These are phyloP conservation scores for Rosa persica DNA, from an alignment of 306 rosid species.

Conservation along the genomic window DNA sequence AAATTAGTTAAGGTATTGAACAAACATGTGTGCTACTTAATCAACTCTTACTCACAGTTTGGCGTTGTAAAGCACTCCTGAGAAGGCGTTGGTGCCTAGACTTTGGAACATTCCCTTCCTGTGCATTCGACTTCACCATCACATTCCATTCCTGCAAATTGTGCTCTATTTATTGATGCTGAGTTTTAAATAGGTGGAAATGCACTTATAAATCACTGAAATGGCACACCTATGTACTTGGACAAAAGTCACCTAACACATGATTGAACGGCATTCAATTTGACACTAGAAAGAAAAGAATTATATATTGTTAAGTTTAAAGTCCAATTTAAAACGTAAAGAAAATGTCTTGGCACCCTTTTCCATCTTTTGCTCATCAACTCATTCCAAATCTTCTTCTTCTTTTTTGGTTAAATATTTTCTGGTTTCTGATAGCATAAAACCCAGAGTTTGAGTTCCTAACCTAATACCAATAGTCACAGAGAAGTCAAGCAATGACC, in stretches of 20 bases:
- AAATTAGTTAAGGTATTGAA: conserved; percentile 10
- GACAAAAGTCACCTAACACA: not conserved
- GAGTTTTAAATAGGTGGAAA: not conserved
- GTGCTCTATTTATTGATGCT: not conserved
- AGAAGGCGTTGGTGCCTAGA: conserved; percentile 83
- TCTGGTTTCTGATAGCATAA: not conserved
- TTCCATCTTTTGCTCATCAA: not conserved
- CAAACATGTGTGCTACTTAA: conserved; percentile 27
- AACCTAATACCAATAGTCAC: not conserved
- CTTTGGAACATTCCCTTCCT: conserved; percentile 76
- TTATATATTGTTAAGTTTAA: not conserved
- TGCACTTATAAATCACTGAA: conserved; percentile 1
- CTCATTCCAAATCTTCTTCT: not conserved
- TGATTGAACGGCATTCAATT: not conserved
- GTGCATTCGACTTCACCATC: conserved; percentile 27
- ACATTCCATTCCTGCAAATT: not conserved
- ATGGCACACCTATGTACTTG: not conserved
- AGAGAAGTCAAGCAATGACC: not conserved
- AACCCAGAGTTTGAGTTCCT: not conserved
- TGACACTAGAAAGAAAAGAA: not conserved
- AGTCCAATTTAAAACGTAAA: no score
- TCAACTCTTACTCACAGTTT: conserved; percentile 64
- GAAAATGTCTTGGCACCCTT: not conserved
- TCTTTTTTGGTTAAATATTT: not conserved
- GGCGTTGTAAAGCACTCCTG: conserved; percentile 71